Evolutionary conservation across 106 monocot species (phyloP), one percentile per base, ranked within the genome.

Genomic region (Hemerocallis citrina): DNA sequence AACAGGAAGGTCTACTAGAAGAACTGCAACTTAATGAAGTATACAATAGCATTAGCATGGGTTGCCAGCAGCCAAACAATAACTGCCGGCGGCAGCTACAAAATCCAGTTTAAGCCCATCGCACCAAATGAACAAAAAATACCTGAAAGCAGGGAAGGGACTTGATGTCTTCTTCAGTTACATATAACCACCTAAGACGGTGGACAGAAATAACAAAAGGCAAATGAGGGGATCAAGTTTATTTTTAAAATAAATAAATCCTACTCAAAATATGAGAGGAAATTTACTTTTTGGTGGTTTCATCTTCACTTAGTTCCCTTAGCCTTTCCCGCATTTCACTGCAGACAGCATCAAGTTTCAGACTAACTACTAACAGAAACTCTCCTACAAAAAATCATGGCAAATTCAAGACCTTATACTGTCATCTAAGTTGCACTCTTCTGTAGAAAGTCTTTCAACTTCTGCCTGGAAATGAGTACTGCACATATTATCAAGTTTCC

Each of bases 91-190:
- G 11, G 11, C 37, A 38, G 5, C 37, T 6, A 38, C 5, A 38
- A 11, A 6, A 47, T 20, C 21, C 47, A 47, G 21, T 47, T 47
- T 47, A 20, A 20, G n/a, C 12, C 20, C 47, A 47, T 47, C 6
- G 12, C 5, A 47, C 3, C 17, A 63, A 57, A 33, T 16, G 10
- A 6, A 55, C 36, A 62, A 64, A 48, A 23, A 4, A 40, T 24
- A 66, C 73, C 47, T 73, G 73, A 52, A 66, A 73, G 36, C 73
- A 73, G 4, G 73, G 73, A 27, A 73, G 24, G 58, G 36, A 7
- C 38, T 73, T 73, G 36, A 73, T 73, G 59, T 73, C 73, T 59
- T 73, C 66, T 56, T 73, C 73, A 15, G 73, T 73, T 40, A 73
- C 66, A 52, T 66, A 73, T 12, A 73, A 65, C 73, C 73, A 73